Conservation (phyloP, 2,329 filamentous ascomycete genomes). For the Aspergillus jensenii region DNA sequence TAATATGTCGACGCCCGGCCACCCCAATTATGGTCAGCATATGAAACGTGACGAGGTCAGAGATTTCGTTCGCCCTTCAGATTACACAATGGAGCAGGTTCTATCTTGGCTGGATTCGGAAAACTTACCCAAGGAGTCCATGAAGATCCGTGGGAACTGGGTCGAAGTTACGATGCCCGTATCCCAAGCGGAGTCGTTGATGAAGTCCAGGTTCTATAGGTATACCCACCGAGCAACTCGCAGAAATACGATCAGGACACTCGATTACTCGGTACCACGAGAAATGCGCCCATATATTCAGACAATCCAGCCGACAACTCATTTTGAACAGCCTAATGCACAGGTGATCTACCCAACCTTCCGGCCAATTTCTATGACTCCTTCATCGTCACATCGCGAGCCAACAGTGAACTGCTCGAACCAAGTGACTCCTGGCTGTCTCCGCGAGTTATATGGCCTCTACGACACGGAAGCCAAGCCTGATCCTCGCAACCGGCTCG, state of each 20-base stretch:
- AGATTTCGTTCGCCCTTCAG: conserved; percentile 52
- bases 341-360: conserved; percentile 39
- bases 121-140: conserved; percentile 46
- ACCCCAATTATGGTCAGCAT: conserved; percentile 61
- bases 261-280: conserved; percentile 62
- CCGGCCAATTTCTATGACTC: conserved; percentile 11
- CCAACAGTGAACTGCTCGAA: conserved; percentile 37
- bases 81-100: conserved; percentile 50
- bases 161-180: conserved; percentile 52
- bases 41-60: conserved; percentile 62
- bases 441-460: conserved; percentile 52
- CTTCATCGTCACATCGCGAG: conserved; percentile 11
- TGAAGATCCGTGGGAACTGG: conserved; percentile 60
- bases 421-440: conserved; percentile 49
- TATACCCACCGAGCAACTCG: conserved; percentile 51
- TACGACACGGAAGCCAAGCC: conserved; percentile 29
- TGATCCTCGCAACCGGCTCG: conserved; percentile 40
- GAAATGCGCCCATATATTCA: conserved; percentile 56
- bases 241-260: conserved; percentile 52
- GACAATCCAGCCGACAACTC: conserved; percentile 65
- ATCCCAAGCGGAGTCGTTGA: conserved; percentile 52
- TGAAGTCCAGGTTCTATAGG: conserved; percentile 58
- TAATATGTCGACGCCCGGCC: conserved; percentile 61
- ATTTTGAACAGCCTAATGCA: conserved; percentile 54
- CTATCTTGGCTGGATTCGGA: conserved; percentile 56